Evolutionary conservation across 2,329 filamentous ascomycete genomes (phyloP).

Genomic region (Shiraia bambusicola): DNA sequence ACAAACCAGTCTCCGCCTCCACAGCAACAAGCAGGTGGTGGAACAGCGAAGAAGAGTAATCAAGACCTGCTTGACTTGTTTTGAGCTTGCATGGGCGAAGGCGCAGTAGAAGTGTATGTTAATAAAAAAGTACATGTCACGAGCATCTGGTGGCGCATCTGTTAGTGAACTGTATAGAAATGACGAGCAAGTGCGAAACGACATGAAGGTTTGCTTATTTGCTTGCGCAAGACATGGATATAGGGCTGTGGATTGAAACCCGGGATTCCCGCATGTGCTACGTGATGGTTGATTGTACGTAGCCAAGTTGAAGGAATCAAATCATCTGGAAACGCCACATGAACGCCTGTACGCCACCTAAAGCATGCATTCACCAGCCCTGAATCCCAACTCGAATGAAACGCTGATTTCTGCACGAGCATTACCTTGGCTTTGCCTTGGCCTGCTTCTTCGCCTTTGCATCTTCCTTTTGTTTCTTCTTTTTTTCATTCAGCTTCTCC

Average conservation of each 20-base stretch:
- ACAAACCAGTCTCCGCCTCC: slow-evolving; percentile 65
- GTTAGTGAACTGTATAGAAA: slow-evolving; percentile 10
- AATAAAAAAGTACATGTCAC: slow-evolving; percentile 15
- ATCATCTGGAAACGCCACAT: slow-evolving; percentile 1
- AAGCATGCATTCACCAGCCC: slow-evolving; percentile 3
- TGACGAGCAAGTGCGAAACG: slow-evolving; percentile 17
- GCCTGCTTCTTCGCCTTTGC: slow-evolving; percentile 93
- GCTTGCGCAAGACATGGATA: not conserved
- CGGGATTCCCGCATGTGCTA: not conserved
- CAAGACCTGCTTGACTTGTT: slow-evolving; percentile 60
- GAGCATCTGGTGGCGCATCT: slow-evolving; percentile 17
- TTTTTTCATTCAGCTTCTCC: slow-evolving; percentile 86
- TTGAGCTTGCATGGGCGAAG: slow-evolving; percentile 30
- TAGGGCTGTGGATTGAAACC: not conserved
- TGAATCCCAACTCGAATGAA: not conserved
- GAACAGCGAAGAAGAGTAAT: slow-evolving; percentile 57
- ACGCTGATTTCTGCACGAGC: not conserved
- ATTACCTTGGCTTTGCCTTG: slow-evolving; percentile 71
- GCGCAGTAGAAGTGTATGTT: slow-evolving; percentile 2
- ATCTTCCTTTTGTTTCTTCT: slow-evolving; percentile 92
- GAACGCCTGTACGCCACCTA: slow-evolving; percentile 6
- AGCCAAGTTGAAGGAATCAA: not conserved
- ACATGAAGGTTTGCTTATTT: not conserved
- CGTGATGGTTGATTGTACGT: not conserved
- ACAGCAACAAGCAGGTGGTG: slow-evolving; percentile 57